Base-by-base conservation (phyloP, 148 eudicot species). In the Cornus florida region DNA sequence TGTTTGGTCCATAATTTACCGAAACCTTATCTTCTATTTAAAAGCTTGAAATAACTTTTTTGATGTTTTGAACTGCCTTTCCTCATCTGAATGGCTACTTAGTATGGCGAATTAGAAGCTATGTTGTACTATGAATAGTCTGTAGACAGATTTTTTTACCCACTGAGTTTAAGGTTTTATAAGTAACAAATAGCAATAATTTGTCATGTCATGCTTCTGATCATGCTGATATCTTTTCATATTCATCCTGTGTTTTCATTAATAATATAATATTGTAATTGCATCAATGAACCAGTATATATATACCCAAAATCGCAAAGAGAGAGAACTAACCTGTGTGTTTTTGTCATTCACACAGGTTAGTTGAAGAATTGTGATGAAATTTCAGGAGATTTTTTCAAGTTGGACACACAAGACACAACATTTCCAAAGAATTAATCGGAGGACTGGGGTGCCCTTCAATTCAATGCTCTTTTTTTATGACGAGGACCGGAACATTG, bases 381-480 rank as follows among this genome's bases (percentile, higher is more conserved):
- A 73, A 10, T 78, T 79, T 5, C 86, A 94, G 99, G 99, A 96
- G 84, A 96, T 96, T 3, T 96, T 86, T 87, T 94, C 95, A 32
- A 96, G 97, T 81, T 92, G 95, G 92, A 96, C 93, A 48, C 97
- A 94, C 89, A 96, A 96, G 86, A 96, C 99, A 60, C 98, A 96
- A 59, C 99, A 96, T 83, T 94, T 96, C 73, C 94, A 96, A 79
- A 89, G 83, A 83, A 94, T 96, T 81, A 86, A 92, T 46, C 67
- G 85, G 81, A 88, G 75, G 92, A 96, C 98, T 64, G 84, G 86
- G 46, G 86, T 96, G 73, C 99, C 98, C 12, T 96, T 85, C 82
- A 86, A 89, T 67, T 88, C 92, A 56, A 96, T 96, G 97, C 97
- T 94, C 74, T 94, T 96, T 85, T 96, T 93, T 71, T 98, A 96